phyloP scores from a whole-genome alignment of 331 rosid genomes.

The Dryas integrifolia region DNA sequence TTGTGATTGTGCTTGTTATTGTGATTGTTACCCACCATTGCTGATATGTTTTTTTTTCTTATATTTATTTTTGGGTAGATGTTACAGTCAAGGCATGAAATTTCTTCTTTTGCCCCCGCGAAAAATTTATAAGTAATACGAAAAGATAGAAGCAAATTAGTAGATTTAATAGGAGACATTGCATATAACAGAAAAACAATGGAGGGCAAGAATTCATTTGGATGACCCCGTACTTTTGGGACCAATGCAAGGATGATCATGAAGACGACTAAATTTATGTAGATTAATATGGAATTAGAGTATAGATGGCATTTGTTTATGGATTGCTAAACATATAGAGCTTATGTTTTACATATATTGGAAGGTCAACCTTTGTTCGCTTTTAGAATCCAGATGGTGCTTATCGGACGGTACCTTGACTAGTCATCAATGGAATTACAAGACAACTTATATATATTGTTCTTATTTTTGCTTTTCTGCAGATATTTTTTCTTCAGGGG shows the following conservation, averaged over 20 bases:
- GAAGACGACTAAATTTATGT: background rate
- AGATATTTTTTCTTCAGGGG: conserved; percentile 89
- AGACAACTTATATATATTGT: background rate
- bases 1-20: background rate
- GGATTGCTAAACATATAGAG: background rate
- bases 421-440: background rate
- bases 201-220: background rate
- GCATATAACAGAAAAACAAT: background rate
- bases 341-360: background rate
- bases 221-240: background rate
- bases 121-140: background rate
- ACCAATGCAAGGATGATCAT: background rate
- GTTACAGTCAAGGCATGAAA: background rate
- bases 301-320: background rate
- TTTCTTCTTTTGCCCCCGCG: background rate
- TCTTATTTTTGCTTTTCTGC: conserved; percentile 35
- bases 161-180: background rate
- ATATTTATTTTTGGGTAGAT: conserved; percentile 3
- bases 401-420: background rate
- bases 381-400: background rate
- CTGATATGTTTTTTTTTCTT: background rate
- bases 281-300: background rate
- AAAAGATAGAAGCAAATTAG: background rate
- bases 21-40: background rate
- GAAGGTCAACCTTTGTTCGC: background rate